Evolutionary conservation across 2,329 filamentous ascomycete genomes (phyloP), one percentile per base, ranked within the genome.

Genomic region (Pseudocercospora crystallina): DNA sequence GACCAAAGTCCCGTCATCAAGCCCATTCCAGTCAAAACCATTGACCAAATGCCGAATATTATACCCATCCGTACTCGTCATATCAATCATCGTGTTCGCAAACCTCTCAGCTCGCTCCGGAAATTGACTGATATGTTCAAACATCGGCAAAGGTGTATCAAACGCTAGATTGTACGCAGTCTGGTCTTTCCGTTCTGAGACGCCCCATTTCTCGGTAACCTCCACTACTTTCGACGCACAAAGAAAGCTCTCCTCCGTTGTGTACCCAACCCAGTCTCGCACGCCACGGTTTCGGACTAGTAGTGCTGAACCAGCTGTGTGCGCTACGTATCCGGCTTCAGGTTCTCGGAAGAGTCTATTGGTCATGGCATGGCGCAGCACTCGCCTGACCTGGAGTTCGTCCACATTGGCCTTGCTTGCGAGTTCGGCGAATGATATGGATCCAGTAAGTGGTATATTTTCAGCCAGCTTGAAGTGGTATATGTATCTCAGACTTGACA

Each of bases 31-130:
- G 58, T 82, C 76, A 59, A 78, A 83, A 32, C 75, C 77, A 35
- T 80, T 67, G 2, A 82, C 71, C 10, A 84, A 70, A 56, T 82
- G 73, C 14, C 66, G 67, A 4, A 81, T 60, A 55, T 81, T 78
- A 55, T 81, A 82, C 0, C 80, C 80, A 58, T 82, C 78, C 47
- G 51, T 49, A 13, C 36, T 44, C 14, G 43, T 43, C 36, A 54
- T 49, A 12, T 59, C 57, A 5, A 43, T 50, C 57, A 61, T 61
- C 14, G 56, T 56, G 17, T 50, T 52, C 17, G 53, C 50, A 17
- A 61, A 60, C 26, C 51, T 46, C 14, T 46, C 52, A 5, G 48
- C 50, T 43, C 51, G 52, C 47, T 56, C 56, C 14, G 52, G 52
- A 35, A 52, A 49, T 26, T 56, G 39, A 8, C 46, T 47, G 36